Conservation (phyloP, 2,329 filamentous ascomycete species). For the Cladophialophora carrionii region DNA sequence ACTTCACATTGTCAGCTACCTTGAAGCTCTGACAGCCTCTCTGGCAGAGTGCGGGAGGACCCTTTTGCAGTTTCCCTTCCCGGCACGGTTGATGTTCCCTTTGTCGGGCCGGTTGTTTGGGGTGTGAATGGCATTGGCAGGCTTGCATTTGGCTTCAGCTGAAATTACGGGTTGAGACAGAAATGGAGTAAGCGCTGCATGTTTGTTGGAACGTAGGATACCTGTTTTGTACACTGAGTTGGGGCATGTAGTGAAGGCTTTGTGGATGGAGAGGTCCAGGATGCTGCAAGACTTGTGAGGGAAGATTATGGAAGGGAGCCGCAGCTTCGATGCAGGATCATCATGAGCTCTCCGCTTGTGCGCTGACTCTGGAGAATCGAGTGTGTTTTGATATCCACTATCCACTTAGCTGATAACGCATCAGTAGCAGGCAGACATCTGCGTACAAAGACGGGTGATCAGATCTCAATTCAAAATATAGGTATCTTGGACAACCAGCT, state of each 20-base stretch:
- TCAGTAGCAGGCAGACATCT: conserved; percentile 11
- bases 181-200: conserved; percentile 2
- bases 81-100: conserved; percentile 22
- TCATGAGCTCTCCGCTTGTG: background rate
- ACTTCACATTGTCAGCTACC: conserved; percentile 8
- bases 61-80: conserved; percentile 7
- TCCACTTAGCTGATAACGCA: background rate
- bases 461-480: conserved; percentile 17
- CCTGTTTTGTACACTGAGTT: conserved; percentile 26
- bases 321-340: background rate
- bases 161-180: conserved; percentile 15
- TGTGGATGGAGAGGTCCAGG: conserved; percentile 1
- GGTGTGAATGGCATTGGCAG: conserved; percentile 29
- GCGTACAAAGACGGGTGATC: conserved; percentile 9
- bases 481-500: conserved; percentile 11
- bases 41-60: background rate
- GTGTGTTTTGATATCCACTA: conserved; percentile 2
- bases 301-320: background rate
- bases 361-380: background rate
- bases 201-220: conserved; percentile 17
- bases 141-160: conserved; percentile 18
- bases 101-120: conserved; percentile 21
- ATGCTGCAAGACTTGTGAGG: background rate
- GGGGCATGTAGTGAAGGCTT: background rate
- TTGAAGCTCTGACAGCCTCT: background rate